Conservation (phyloP, 371 early-diverging fungal genomes). For the Sanchytrium tribonematis region DNA sequence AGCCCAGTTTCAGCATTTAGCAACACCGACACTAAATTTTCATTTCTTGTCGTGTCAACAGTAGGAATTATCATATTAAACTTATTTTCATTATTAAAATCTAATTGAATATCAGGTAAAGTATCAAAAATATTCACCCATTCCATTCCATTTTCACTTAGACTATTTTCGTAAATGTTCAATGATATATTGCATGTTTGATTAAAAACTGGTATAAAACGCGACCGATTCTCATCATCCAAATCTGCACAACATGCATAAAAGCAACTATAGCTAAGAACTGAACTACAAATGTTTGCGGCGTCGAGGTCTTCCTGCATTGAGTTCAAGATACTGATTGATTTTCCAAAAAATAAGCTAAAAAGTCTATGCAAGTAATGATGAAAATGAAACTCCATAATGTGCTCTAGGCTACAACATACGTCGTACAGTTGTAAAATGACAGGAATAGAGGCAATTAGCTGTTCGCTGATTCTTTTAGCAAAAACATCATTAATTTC, state of each 20-base stretch:
- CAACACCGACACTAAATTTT: conserved; percentile 78
- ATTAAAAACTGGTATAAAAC: not conserved
- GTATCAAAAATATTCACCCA: not conserved
- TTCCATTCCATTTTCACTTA: not conserved
- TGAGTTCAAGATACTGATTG: not conserved
- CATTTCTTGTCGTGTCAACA: conserved; percentile 85
- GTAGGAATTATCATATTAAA: conserved; percentile 68
- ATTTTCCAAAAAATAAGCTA: not conserved
- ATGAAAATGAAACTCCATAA: not conserved
- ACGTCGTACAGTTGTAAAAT: not conserved
- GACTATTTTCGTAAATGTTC: not conserved
- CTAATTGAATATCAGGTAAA: not conserved
- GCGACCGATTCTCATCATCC: not conserved
- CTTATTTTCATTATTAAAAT: no score
- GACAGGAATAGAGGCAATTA: not conserved
- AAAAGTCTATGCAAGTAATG: not conserved
- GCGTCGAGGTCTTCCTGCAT: not conserved
- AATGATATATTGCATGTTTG: not conserved
- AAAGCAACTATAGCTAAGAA: not conserved
- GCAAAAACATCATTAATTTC: no score
- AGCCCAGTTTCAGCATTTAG: conserved; percentile 77
- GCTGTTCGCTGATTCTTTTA: not conserved
- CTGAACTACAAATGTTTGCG: not conserved
- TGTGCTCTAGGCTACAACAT: not conserved
- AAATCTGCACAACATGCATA: not conserved